A percentile compares a stretch with the other conserved stretches of the same genome.
Evolutionary conservation across 2,329 filamentous ascomycete species (phyloP).

Genomic region (Colletotrichum zoysiae): DNA sequence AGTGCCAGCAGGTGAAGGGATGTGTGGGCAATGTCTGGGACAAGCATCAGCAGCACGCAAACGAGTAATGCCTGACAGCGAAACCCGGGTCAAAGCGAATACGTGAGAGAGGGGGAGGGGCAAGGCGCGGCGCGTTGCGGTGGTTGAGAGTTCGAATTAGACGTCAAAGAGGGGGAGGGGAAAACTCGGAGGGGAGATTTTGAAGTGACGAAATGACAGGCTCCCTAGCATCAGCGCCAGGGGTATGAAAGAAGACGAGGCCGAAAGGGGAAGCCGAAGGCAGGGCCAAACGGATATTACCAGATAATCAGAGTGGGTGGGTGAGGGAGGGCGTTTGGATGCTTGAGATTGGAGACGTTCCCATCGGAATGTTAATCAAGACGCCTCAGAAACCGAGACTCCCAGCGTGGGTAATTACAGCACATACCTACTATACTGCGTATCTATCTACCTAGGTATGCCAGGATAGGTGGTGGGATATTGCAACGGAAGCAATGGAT

Average conservation of each 20-base stretch:
- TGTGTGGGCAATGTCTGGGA: constrained; percentile 10
- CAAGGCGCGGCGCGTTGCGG: constrained; percentile 9
- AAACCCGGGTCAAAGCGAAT: constrained; percentile 1
- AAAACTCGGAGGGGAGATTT: neutral
- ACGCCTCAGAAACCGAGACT: neutral
- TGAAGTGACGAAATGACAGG: neutral
- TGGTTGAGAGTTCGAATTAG: neutral
- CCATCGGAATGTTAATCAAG: neutral
- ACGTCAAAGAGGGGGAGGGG: constrained; percentile 21
- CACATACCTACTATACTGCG: no score
- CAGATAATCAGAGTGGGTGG: constrained; percentile 2
- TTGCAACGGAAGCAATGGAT: constrained; percentile 28
- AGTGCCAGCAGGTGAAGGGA: constrained; percentile 14
- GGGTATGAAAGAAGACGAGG: neutral
- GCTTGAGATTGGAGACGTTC: neutral
- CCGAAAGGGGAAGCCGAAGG: constrained; percentile 25
- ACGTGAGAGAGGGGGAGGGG: neutral
- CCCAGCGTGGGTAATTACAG: neutral
- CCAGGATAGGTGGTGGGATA: neutral
- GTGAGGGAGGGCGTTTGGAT: neutral
- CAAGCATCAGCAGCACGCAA: constrained; percentile 8
- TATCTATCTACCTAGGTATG: no score
- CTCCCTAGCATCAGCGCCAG: neutral
- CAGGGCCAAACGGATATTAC: constrained; percentile 7
- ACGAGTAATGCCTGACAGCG: neutral